Percentiles rank a stretch among this genome's conserved stretches.
Evolutionary conservation across 164 flowering plant genomes (phyloP).

Genomic region (Aristolochia californica): DNA sequence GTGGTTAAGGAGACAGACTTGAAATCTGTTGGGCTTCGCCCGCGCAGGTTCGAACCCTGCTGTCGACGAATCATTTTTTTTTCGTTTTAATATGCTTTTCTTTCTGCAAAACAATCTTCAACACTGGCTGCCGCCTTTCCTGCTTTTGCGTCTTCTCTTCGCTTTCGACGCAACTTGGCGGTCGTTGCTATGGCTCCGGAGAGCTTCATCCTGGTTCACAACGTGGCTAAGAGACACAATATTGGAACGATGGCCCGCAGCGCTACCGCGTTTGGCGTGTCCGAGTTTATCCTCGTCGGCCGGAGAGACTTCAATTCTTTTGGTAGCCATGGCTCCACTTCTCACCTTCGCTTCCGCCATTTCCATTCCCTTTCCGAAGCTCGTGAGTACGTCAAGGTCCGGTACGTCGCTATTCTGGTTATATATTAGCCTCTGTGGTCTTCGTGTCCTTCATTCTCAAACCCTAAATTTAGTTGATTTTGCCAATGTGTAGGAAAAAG

Average conservation of each 20-base stretch:
- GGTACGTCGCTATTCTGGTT: neutral
- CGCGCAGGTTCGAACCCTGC: constrained; percentile 99
- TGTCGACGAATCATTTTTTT: constrained; percentile 86
- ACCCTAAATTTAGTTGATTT: neutral
- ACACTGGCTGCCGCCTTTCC: no score
- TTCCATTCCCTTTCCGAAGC: constrained; percentile 79
- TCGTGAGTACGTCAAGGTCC: constrained; percentile 58
- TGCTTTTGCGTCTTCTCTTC: neutral
- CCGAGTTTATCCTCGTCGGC: constrained; percentile 82
- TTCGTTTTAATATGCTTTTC: no score
- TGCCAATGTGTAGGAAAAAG: constrained; percentile 34
- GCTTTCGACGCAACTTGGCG: no score
- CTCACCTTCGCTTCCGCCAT: constrained; percentile 83
- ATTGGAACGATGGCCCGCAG: constrained; percentile 89
- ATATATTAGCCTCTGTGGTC: neutral
- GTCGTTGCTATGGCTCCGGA: constrained; percentile 24
- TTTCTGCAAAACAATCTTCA: no score
- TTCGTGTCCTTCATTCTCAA: neutral
- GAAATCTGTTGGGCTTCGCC: constrained; percentile 95
- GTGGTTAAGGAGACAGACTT: constrained; percentile 95
- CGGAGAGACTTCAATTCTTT: no score
- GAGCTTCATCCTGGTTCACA: constrained; percentile 80
- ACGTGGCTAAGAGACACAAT: no score
- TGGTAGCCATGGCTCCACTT: no score
- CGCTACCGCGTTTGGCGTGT: constrained; percentile 93